phyloP scores from a whole-genome alignment of 2,329 filamentous ascomycete species.

The Phyllosticta citriasiana region DNA sequence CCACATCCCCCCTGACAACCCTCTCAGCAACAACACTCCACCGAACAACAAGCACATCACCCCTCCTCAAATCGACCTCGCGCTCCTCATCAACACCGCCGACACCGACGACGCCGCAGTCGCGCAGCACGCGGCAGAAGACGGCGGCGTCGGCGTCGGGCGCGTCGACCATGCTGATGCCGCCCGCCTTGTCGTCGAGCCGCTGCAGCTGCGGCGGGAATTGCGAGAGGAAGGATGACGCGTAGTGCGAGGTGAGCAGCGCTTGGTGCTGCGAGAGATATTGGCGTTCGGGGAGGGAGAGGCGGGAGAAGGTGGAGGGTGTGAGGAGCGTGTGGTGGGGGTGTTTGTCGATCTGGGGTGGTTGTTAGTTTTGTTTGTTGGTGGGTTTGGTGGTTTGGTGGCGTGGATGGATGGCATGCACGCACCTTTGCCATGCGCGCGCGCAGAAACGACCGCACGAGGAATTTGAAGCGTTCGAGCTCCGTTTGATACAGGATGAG shows the following conservation, averaged over 20 bases:
- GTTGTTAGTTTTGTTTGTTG: not conserved
- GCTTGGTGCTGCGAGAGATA: slow-evolving; percentile 82
- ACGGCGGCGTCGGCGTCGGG: slow-evolving; percentile 78
- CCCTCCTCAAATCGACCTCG: slow-evolving; percentile 35
- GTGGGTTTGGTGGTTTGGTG: not conserved
- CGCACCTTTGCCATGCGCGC: slow-evolving; percentile 75
- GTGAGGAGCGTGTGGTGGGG: slow-evolving; percentile 40
- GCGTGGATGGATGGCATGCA: not conserved
- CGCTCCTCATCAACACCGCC: slow-evolving; percentile 47
- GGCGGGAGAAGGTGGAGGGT: slow-evolving; percentile 31
- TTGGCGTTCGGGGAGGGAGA: slow-evolving; percentile 67
- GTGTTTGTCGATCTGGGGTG: slow-evolving; percentile 59
- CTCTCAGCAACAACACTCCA: slow-evolving; percentile 52
- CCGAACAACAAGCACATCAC: slow-evolving; percentile 47
- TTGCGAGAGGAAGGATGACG: slow-evolving; percentile 69
- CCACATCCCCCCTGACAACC: slow-evolving; percentile 66
- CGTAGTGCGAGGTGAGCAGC: slow-evolving; percentile 75
- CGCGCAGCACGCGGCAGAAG: slow-evolving; percentile 64
- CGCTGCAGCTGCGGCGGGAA: slow-evolving; percentile 74
- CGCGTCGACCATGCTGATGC: slow-evolving; percentile 82
- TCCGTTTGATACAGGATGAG: slow-evolving; percentile 96
- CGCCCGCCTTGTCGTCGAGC: slow-evolving; percentile 81
- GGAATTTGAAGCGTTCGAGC: slow-evolving; percentile 85
- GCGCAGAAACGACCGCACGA: slow-evolving; percentile 73
- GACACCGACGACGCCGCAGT: slow-evolving; percentile 45